A percentile compares a stretch with the other conserved stretches of the same genome.
Conservation (phyloP, 2,329 filamentous ascomycete species). For the Elsinoe arachidis region DNA sequence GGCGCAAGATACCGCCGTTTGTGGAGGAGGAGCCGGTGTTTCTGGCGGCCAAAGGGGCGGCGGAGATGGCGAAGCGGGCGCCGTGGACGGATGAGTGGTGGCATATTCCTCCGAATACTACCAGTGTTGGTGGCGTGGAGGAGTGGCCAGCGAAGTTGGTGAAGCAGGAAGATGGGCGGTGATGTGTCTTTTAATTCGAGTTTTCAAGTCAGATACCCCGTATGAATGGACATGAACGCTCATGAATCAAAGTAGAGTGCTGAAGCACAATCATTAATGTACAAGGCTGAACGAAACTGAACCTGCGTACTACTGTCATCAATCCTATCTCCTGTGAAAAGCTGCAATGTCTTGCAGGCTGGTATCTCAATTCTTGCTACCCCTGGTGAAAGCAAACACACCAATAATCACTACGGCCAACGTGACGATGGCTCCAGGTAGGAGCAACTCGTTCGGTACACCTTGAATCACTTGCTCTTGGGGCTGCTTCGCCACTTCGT, state of each 20-base stretch:
- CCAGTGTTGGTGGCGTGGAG: too few species aligned
- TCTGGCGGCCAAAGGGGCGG: background rate
- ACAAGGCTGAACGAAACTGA: too few species aligned
- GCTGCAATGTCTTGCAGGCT: background rate
- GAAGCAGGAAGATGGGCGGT: background rate
- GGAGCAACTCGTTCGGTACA: constrained; percentile 84
- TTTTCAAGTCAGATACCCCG: too few species aligned
- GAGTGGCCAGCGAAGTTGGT: too few species aligned
- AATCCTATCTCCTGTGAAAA: background rate
- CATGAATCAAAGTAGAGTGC: background rate
- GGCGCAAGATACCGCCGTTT: background rate
- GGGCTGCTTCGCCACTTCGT: constrained; percentile 36
- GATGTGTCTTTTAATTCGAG: too few species aligned
- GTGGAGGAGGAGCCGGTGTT: background rate
- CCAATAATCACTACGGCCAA: constrained; percentile 87
- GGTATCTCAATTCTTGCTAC: constrained; percentile 3
- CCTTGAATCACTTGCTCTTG: constrained; percentile 78
- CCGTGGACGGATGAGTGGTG: background rate
- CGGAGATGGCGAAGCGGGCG: background rate
- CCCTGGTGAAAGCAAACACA: constrained; percentile 67
- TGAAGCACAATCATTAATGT: too few species aligned
- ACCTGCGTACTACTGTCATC: background rate
- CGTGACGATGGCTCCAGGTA: constrained; percentile 92
- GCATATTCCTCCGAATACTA: background rate
- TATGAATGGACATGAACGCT: background rate